Percentiles rank a stretch among this genome's conserved stretches.
These are phyloP conservation scores for Volvariella surrecta DNA, from an alignment of 1,284 basidiomycete species.

Conservation along the genomic window DNA sequence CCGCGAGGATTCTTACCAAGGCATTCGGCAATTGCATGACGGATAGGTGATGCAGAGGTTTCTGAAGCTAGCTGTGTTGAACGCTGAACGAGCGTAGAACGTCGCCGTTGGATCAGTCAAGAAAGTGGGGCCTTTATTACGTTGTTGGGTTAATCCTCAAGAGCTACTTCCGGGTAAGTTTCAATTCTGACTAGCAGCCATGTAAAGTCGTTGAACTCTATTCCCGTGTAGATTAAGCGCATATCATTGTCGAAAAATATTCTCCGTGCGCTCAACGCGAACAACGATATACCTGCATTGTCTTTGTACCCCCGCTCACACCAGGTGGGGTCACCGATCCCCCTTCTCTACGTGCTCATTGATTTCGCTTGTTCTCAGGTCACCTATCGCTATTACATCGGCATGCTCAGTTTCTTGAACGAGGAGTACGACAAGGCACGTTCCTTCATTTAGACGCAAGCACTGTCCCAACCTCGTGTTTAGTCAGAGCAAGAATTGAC, in stretches of 20 bases:
- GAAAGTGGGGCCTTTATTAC: conserved; percentile 92
- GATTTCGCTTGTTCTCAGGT: conserved; percentile 47
- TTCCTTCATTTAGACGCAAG: not conserved
- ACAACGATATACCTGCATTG: conserved; percentile 77
- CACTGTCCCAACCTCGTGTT: conserved; percentile 5
- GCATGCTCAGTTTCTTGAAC: conserved; percentile 88
- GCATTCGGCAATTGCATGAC: conserved; percentile 88
- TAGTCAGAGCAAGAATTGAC: conserved; percentile 82
- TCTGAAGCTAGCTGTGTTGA: too few relatives aligned
- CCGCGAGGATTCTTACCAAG: conserved; percentile 85
- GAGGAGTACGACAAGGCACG: conserved; percentile 81
- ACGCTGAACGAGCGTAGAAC: conserved; percentile 26
- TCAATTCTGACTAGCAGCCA: conserved; percentile 6
- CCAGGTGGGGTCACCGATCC: conserved; percentile 49
- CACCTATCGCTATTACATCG: conserved; percentile 88
- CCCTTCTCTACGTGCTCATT: conserved; percentile 10
- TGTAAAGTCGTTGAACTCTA: not conserved
- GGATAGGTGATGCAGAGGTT: conserved; percentile 53
- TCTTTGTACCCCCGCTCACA: conserved; percentile 74
- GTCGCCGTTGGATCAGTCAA: conserved; percentile 66
- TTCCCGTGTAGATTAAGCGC: conserved; percentile 81
- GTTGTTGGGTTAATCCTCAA: conserved; percentile 90
- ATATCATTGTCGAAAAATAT: conserved; percentile 92
- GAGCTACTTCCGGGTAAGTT: conserved; percentile 84
- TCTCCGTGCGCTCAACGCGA: conserved; percentile 80